Evolutionary conservation across 2,329 filamentous ascomycete genomes (phyloP), one percentile per base, ranked within the genome.

Genomic region (Calonectria hawksworthii): DNA sequence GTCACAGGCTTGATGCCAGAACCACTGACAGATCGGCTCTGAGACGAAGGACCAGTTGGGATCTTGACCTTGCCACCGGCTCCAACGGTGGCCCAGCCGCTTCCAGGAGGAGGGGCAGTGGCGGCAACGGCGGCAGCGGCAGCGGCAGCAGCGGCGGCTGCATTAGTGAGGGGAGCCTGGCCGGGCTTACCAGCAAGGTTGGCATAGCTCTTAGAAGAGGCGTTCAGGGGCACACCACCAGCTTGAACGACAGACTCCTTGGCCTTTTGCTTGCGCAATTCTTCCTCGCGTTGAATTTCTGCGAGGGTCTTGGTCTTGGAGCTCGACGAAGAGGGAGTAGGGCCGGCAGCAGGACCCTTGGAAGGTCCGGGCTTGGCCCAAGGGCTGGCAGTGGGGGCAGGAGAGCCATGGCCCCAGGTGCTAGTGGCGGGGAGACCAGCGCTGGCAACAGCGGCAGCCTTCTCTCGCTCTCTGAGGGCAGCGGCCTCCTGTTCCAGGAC

Each of bases 261-360:
- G 2, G 92, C 91, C 83, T 94, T 95, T 81, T 94, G 93, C 89
- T 99, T 99, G 77, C 83, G 83, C 28, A 80, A 77, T 83, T 99
- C 97, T 83, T 99, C 97, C 86, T 99, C 97, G 76, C 96, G 96
- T 84, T 99, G 97, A 74, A 99, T 99, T 79, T 99, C 96, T 30
- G 96, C 95, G 56, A 99, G 89, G 0, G 96, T 98, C 90, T 98
- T 98, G 89, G 98, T 97, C 86, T 87, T 84, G 80, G 86, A 76
- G 13, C 81, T 66, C 1, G 84, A 68, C 18, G 73, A 68, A 16
- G 80, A 63, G 13, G 73, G 69, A 3, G 82, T 80, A 1, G 81
- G 74, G 8, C 77, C 79, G 34, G 81, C 75, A 7, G 80, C 72
- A 30, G 80, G 72, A 28, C 78, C 82, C 83, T 91, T 92, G 54